Evolutionary conservation across 345 rosid genomes (phyloP).

Genomic region (Geranium rotundifolium): DNA sequence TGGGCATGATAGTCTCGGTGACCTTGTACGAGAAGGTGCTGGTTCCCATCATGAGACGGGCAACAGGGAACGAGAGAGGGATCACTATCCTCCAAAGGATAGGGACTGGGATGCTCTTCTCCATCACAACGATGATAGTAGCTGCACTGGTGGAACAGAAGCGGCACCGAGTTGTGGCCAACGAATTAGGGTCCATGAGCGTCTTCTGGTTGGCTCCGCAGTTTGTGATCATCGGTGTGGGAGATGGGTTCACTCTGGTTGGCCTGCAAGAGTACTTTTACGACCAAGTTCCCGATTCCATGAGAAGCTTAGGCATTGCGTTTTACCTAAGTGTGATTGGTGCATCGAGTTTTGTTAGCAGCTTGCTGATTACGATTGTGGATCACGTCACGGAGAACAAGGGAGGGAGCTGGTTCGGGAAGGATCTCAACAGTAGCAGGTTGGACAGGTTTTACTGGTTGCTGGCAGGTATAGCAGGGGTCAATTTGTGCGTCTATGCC

Average conservation of each 20-base stretch:
- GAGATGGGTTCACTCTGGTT: conserved; percentile 67
- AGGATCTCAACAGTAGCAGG: conserved; percentile 66
- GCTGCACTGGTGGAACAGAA: conserved; percentile 71
- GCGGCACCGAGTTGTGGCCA: conserved; percentile 23
- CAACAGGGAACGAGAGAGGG: conserved; percentile 59
- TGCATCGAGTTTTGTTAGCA: conserved; percentile 64
- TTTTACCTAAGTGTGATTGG: conserved; percentile 77
- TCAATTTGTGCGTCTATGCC: conserved; percentile 43
- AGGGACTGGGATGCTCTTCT: conserved; percentile 77
- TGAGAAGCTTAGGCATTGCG: conserved; percentile 93
- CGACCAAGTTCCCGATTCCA: conserved; percentile 90
- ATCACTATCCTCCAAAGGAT: conserved; percentile 79
- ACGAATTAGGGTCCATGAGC: conserved; percentile 53
- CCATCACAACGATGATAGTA: conserved; percentile 45
- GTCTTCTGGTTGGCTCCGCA: conserved; percentile 87
- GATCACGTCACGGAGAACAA: conserved; percentile 34
- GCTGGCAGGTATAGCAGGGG: conserved; percentile 38
- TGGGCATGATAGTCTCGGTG: conserved; percentile 52
- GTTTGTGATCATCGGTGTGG: conserved; percentile 54
- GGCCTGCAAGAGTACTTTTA: conserved; percentile 92
- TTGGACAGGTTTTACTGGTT: conserved; percentile 71
- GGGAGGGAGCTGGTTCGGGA: conserved; percentile 65
- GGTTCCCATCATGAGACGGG: conserved; percentile 32
- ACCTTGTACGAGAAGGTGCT: conserved; percentile 42
- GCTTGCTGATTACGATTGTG: conserved; percentile 46